Evolutionary conservation across 2,329 filamentous ascomycete genomes (phyloP).

Genomic region (Microthyrium microscopicum): DNA sequence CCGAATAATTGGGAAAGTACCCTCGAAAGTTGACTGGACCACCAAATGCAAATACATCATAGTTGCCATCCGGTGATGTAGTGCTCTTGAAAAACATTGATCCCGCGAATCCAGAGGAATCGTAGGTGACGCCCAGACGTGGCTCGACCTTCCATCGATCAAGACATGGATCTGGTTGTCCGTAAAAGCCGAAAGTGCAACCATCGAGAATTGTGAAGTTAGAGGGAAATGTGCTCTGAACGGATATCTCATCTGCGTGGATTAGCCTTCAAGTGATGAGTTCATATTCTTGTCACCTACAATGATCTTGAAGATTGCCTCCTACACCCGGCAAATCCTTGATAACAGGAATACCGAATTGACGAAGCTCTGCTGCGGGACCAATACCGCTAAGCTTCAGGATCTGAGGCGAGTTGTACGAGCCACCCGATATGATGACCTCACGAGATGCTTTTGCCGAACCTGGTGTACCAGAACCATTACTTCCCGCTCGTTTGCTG

Average conservation of each 20-base stretch:
- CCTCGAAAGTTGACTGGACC: not conserved
- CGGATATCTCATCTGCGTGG: too few relatives aligned
- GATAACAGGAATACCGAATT: constrained; percentile 25
- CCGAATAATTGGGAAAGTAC: not conserved
- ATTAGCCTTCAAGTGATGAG: not conserved
- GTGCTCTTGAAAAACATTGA: not conserved
- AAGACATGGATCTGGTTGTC: not conserved
- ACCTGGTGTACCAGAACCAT: not conserved
- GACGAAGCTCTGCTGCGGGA: constrained; percentile 27
- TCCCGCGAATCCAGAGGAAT: not conserved
- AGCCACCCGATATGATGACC: constrained; percentile 23
- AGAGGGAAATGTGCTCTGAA: too few relatives aligned
- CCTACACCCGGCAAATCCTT: constrained; percentile 26
- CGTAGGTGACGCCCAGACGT: not conserved
- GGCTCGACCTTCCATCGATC: not conserved
- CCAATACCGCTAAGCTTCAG: constrained; percentile 42
- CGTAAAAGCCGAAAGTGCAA: not conserved
- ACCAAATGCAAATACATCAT: not conserved
- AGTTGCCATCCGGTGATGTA: not conserved
- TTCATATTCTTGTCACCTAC: not conserved
- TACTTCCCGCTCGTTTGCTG: not conserved
- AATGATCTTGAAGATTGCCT: not conserved
- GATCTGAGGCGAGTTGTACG: constrained; percentile 26
- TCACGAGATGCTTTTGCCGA: constrained; percentile 11
- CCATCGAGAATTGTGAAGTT: not conserved